Percentiles rank a stretch among this genome's conserved stretches.
Evolutionary conservation across 306 rosid genomes (phyloP).

Genomic region (Gynostemma pentaphyllum): DNA sequence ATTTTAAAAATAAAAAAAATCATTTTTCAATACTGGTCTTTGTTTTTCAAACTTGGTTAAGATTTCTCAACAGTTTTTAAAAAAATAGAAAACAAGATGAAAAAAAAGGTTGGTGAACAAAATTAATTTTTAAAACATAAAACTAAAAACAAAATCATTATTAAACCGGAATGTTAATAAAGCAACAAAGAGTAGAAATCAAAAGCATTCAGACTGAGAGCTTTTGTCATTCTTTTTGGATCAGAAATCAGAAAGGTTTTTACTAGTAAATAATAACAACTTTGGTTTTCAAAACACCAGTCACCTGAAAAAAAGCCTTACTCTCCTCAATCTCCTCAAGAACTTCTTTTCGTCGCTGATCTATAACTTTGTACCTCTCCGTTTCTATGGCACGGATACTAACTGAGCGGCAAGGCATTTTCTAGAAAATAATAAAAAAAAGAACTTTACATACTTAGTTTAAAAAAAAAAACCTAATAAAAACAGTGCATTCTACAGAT

Average conservation of each 20-base stretch:
- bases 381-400: constrained; percentile 78
- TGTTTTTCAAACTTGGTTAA: no score
- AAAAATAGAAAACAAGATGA: no score
- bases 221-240: background rate
- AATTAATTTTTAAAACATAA: no score
- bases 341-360: constrained; percentile 37
- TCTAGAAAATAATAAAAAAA: constrained; percentile 28
- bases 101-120: no score
- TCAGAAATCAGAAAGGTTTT: background rate
- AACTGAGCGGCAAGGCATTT: constrained; percentile 59
- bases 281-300: background rate
- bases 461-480: background rate
- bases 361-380: constrained; percentile 53
- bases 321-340: constrained; percentile 98
- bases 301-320: constrained; percentile 90
- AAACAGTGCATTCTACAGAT: background rate
- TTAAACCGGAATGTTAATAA: background rate
- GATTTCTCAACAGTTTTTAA: no score
- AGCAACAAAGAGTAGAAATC: background rate
- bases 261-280: background rate
- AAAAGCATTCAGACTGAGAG: background rate
- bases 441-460: background rate
- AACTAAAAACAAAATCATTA: no score
- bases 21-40: no score
- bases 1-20: no score